Base-by-base conservation (phyloP, 768 basidiomycete species). In the Neoboletus magnificus region DNA sequence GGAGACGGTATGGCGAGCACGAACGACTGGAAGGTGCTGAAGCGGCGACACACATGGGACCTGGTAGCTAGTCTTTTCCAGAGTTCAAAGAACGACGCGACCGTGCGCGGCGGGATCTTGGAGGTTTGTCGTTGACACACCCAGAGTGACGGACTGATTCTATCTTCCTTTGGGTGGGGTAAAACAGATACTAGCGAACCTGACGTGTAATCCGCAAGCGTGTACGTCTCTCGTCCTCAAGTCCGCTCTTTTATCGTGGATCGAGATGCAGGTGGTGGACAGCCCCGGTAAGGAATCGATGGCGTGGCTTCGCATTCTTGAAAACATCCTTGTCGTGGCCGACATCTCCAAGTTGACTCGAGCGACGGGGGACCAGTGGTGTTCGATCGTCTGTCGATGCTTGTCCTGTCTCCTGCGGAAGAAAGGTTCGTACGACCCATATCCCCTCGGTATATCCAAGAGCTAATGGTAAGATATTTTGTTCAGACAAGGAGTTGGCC, bases 1-100 rank as follows among this genome's bases (percentile, higher is more conserved):
- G 78, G 86, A 0, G 92, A 96, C 57, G 91, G 91, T 0, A 86
- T 92, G 82, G 77, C 78, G 59, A 80, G 84, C 46, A 76, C 78
- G 0, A 79, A 83, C 40, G 94, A 98, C 63, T 97, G 94, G 93
- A 78, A 77, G 32, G 80, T 93, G 3, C 69, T 95, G 51, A 85
- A 85, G 62, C 77, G 91, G 43, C 74, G 94, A 27, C 90, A 93
- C 65, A 92, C 91, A 0, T 96, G 92, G 89, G 91, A 93, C 58
- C 74, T 96, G 29, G 71, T 96, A 2, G 87, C 92, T 2, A 91
- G 89, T 55, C 67, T 94, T 48, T 93, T 86, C 71, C 87, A 91
- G 59, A 83, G 84, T 55, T 82, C 82, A 0, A 68, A 74, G 42
- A 70, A 73, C 4, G 89, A 93, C 53, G 56, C 64, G 0, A 49